Conservation (phyloP, 1,284 basidiomycete species). For the Boletus mariae region DNA sequence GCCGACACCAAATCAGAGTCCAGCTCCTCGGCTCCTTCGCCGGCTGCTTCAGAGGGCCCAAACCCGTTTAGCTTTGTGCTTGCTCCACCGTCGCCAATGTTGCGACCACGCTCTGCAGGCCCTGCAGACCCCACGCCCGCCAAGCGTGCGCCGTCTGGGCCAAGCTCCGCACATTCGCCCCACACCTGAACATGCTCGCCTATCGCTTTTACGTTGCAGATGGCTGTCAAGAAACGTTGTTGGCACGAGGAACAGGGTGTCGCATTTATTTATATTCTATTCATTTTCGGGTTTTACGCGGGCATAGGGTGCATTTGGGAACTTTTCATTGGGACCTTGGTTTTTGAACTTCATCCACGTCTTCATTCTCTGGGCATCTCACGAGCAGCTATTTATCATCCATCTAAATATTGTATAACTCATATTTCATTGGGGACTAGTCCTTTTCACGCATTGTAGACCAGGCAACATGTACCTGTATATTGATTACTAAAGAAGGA, state of each 20-base stretch:
- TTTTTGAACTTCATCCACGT: neutral
- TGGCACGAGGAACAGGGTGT: constrained; percentile 21
- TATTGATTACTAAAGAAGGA: constrained; percentile 5
- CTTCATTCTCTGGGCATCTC: constrained; percentile 6
- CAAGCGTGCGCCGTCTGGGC: constrained; percentile 9
- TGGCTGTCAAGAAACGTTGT: constrained; percentile 23
- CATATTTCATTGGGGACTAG: neutral
- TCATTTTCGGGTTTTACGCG: constrained; percentile 26
- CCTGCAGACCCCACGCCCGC: constrained; percentile 11
- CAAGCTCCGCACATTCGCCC: constrained; percentile 12
- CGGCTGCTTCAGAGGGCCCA: constrained; percentile 23
- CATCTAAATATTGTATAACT: neutral
- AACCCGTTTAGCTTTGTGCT: constrained; percentile 9
- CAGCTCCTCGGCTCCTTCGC: constrained; percentile 18
- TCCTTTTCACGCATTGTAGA: constrained; percentile 2
- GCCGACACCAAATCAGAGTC: constrained; percentile 16
- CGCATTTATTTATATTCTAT: constrained; percentile 6
- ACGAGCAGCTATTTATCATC: constrained; percentile 8
- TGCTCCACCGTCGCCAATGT: constrained; percentile 19
- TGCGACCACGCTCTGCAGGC: constrained; percentile 25
- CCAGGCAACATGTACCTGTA: constrained; percentile 15
- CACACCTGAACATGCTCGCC: constrained; percentile 13
- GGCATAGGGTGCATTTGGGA: constrained; percentile 7
- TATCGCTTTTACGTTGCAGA: constrained; percentile 25
- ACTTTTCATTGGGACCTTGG: neutral